Conservation (phyloP, 1,284 basidiomycete genomes). For the Athelia sp. region DNA sequence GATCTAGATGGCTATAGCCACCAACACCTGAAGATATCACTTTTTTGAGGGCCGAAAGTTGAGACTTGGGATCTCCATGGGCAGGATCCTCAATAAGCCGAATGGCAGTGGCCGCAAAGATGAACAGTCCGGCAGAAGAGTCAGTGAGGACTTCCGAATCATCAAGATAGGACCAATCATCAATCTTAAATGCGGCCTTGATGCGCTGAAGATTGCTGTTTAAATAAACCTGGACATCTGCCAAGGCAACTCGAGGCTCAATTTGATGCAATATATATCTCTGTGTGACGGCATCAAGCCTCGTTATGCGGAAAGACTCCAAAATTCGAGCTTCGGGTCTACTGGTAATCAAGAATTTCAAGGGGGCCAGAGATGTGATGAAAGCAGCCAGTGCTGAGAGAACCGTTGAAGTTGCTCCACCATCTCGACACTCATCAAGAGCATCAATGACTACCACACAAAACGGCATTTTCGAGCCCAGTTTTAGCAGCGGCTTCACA, state of each 20-base stretch:
- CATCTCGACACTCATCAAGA: constrained; percentile 21
- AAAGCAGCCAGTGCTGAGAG: constrained; percentile 9
- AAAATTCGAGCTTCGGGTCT: constrained; percentile 17
- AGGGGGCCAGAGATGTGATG: constrained; percentile 5
- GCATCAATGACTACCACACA: constrained; percentile 21
- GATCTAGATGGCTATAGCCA: constrained; percentile 9
- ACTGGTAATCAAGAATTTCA: constrained; percentile 20
- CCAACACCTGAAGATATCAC: neutral
- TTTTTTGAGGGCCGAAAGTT: constrained; percentile 8
- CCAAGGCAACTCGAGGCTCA: constrained; percentile 6
- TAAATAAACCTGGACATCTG: constrained; percentile 15
- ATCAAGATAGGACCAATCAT: constrained; percentile 10
- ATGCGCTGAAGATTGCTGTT: constrained; percentile 1
- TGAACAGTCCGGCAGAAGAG: constrained; percentile 15
- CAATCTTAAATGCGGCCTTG: constrained; percentile 4
- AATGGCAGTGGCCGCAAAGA: constrained; percentile 17
- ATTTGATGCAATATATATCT: constrained; percentile 12
- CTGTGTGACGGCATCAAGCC: constrained; percentile 3
- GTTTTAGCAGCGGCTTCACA: constrained; percentile 11
- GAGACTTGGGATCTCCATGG: constrained; percentile 8
- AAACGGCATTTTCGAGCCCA: constrained; percentile 4
- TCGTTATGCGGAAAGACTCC: constrained; percentile 5
- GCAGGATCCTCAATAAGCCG: constrained; percentile 16
- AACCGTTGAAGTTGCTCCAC: constrained; percentile 11
- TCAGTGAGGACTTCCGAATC: constrained; percentile 9